A percentile compares a stretch with the other conserved stretches of the same genome.
Conservation (phyloP, 1,139 yeast genomes). For the Suhomyces anneliseae region DNA sequence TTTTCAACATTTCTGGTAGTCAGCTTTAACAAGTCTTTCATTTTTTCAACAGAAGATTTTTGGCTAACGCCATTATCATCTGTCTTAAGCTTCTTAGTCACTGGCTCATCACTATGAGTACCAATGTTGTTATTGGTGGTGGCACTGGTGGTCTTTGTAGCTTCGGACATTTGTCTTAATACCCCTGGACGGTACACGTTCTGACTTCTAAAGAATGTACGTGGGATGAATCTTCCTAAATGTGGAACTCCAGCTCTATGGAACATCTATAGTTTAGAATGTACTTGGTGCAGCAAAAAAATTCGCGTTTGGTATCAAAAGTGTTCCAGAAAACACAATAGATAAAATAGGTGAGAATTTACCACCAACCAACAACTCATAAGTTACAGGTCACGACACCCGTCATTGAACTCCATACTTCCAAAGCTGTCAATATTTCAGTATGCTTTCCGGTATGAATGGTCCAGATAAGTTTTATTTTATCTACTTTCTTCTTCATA, state of each 20-base stretch:
- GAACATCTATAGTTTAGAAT: not conserved
- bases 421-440: too few relatives aligned
- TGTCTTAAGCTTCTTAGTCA: slow-evolving; percentile 3
- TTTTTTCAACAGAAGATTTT: slow-evolving; percentile 1
- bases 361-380: too few relatives aligned
- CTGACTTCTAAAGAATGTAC: not conserved
- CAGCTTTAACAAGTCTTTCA: slow-evolving; percentile 5
- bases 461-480: slow-evolving; percentile 25
- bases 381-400: too few relatives aligned
- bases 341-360: too few relatives aligned
- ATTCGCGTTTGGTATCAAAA: not conserved
- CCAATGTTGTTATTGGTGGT: not conserved
- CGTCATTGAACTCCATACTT: too few relatives aligned
- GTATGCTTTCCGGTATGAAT: not conserved
- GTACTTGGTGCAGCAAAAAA: not conserved
- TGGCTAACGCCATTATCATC: not conserved
- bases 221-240: not conserved
- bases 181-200: not conserved
- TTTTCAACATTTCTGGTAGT: slow-evolving; percentile 7
- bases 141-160: not conserved
- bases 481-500: slow-evolving; percentile 52
- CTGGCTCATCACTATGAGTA: not conserved
- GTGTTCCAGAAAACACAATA: not conserved
- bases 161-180: slow-evolving; percentile 1
- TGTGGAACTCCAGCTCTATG: not conserved